Conservation (phyloP, 257 asterid genomes). For the Marsdenia floribunda region DNA sequence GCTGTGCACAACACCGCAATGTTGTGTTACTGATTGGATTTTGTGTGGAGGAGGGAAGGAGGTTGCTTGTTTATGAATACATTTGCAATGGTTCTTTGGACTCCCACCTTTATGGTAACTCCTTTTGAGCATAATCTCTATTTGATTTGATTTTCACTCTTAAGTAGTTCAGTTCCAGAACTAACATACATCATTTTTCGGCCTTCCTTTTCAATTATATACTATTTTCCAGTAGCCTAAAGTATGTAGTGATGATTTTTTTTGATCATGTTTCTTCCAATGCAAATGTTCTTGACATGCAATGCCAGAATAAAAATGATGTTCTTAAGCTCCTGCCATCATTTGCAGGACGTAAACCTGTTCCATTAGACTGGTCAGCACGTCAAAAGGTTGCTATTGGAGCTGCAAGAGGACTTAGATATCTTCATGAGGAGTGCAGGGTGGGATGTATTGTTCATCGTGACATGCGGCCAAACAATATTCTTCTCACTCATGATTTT, state of each 20-base stretch:
- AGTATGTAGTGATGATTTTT: background rate
- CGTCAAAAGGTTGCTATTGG: conserved; percentile 73
- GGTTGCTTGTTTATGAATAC: conserved; percentile 75
- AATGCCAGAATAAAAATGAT: background rate
- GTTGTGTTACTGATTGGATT: conserved; percentile 89
- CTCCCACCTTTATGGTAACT: conserved; percentile 71
- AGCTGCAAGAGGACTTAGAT: conserved; percentile 89
- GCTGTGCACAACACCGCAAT: conserved; percentile 95
- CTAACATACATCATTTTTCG: background rate
- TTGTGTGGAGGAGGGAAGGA: conserved; percentile 66
- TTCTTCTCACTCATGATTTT: conserved; percentile 93
- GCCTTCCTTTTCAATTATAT: background rate
- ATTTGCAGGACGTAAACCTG: conserved; percentile 38
- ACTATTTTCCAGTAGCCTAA: background rate
- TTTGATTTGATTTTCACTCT: background rate
- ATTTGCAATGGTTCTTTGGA: conserved; percentile 91
- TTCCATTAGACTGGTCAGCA: conserved; percentile 61
- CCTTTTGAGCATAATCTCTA: background rate
- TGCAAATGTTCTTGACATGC: background rate
- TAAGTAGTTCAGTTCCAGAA: background rate
- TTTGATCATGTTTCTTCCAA: background rate
- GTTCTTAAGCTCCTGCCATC: background rate
- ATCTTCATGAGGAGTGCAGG: conserved; percentile 95
- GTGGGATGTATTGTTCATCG: conserved; percentile 93
- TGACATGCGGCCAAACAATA: conserved; percentile 86